Base-by-base conservation (phyloP, 2,329 filamentous ascomycete genomes). In the Clonostachys rosea region DNA sequence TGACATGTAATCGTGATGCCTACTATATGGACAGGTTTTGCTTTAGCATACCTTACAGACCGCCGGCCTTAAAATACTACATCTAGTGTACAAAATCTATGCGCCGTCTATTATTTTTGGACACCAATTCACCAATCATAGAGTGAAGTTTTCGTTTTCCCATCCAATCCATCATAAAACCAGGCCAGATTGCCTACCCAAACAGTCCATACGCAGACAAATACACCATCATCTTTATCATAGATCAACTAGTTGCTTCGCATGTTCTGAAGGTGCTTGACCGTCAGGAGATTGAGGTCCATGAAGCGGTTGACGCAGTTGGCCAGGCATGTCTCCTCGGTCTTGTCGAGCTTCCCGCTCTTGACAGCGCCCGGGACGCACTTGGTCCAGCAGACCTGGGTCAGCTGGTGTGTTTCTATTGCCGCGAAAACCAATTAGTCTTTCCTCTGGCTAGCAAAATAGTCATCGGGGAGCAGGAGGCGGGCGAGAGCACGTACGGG, bases 231-330 rank as follows among this genome's bases (percentile, higher is more conserved):
- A 9, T 30, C 24, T 30, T 30, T 30, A 30, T 30, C 9, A 2
- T 30, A 30, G 24, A 30, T 30, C 24, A 30, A 30, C 24, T 30
- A 30, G 24, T 30, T 30, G 24, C 24, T 30, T 30, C 76, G 72
- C 71, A 79, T 69, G 52, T 62, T 79, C 65, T 94, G 84, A 60
- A 97, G 71, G 64, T 96, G 87, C 75, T 84, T 86, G 67, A 96
- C 74, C n/a, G 95, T 87, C 46, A 89, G 74, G 54, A 88, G 70
- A 70, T 92, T 94, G 52, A 91, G 81, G 68, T 99, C 94, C 71
- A 97, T 78, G 70, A 95, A 97, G 48, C 94, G 79, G 60, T 96
- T 89, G 48, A 97, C 91, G 62, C 94, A 99, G 74, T 96, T 96
- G 65, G 84, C 76, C 65, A 96, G 79, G 67, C 94, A 99, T 9